Base-by-base conservation (phyloP, 2,329 filamentous ascomycete genomes). In the Fonsecaea multimorphosa region DNA sequence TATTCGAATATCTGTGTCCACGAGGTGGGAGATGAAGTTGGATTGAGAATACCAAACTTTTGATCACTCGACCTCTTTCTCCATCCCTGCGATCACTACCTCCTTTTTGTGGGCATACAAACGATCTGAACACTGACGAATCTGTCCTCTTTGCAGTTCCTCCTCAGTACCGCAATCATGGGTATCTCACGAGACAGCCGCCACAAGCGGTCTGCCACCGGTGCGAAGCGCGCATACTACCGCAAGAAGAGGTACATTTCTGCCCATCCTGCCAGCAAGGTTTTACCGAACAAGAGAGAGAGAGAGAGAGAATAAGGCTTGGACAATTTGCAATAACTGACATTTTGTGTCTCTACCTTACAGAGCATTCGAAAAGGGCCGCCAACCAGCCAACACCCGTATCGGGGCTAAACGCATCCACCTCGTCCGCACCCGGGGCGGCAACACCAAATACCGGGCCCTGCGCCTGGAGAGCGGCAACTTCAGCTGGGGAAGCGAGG, bases 321-420 rank as follows among this genome's bases (percentile, higher is more conserved):
- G n/a, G n/a, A n/a, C n/a, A n/a, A n/a, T n/a, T n/a, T n/a, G n/a
- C n/a, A n/a, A n/a, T n/a, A n/a, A 64, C 61, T 68, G 62, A 66
- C 64, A 64, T 54, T 57, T 31, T 78, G 29, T 71, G 72, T 83
- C 24, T 81, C 77, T 78, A 12, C 12, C 22, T 49, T 86, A 88
- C 92, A 99, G 95, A 94, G 96, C 93, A 88, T 99, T 99, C 91
- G 96, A 99, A 90, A 93, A 93, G 85, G 95, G 95, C 84, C 94
- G 95, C 83, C 95, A 99, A 89, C 92, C 94, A 82, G 92, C 95
- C 87, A 96, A 95, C 89, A 99, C 95, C 86, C 92, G 94, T 91
- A 98, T 99, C 84, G 95, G 96, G 78, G 80, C 90, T 81, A 97
- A 97, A 91, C 90, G 93, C 82, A 89, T 97, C 84, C 93, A 97